These are phyloP conservation scores for Entonaema liquescens DNA, from an alignment of 495 filamentous ascomycete genomes.

Conservation along the genomic window DNA sequence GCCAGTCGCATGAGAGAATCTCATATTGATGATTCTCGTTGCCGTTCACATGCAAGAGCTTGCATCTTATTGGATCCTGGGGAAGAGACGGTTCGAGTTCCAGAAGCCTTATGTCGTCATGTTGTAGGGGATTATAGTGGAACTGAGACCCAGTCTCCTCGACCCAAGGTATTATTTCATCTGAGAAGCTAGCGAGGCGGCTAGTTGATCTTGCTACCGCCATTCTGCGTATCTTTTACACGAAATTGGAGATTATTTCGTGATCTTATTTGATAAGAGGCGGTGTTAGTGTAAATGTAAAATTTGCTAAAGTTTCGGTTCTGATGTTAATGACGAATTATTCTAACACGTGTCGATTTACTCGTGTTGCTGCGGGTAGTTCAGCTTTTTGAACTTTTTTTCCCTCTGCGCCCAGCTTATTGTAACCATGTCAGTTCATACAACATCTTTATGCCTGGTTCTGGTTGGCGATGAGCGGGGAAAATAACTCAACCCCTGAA, in stretches of 20 bases:
- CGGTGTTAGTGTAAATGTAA: not conserved
- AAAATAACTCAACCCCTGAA: not conserved
- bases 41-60: slow-evolving; percentile 8
- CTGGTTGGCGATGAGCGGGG: not conserved
- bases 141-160: slow-evolving; percentile 20
- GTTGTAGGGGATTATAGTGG: slow-evolving; percentile 12
- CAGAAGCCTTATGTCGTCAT: slow-evolving; percentile 17
- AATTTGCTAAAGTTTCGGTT: not conserved
- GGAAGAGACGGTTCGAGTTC: slow-evolving; percentile 20
- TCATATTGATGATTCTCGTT: slow-evolving; percentile 10
- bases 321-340: not conserved
- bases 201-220: not conserved
- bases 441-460: not conserved
- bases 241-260: not conserved
- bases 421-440: not conserved
- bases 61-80: slow-evolving; percentile 26
- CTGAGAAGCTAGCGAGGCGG: not conserved
- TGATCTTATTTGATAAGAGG: not conserved
- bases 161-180: slow-evolving; percentile 16
- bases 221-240: not conserved
- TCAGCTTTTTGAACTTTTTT: not conserved
- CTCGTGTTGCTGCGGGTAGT: not conserved
- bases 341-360: not conserved
- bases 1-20: slow-evolving; percentile 30
- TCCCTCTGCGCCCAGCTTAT: too few species aligned